These are phyloP conservation scores for Musa schizocarpa DNA, from an alignment of 176 grass and related monocot genomes.

Conservation along the genomic window DNA sequence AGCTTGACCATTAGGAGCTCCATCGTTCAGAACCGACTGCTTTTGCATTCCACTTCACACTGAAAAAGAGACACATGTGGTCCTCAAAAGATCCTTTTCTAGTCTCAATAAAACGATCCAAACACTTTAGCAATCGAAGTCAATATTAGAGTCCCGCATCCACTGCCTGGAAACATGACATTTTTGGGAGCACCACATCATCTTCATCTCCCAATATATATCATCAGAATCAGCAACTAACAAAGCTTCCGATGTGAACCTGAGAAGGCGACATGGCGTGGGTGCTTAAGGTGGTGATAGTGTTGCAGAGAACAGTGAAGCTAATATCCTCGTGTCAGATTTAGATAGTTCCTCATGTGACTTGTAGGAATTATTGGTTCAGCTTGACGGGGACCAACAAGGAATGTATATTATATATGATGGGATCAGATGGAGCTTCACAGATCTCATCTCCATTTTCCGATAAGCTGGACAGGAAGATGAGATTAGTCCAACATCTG, in stretches of 20 bases:
- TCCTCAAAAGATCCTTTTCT: background rate
- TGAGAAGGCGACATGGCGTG: too few species aligned
- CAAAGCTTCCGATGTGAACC: too few species aligned
- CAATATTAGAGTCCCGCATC: background rate
- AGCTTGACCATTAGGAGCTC: background rate
- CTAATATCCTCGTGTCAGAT: background rate
- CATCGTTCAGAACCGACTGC: background rate
- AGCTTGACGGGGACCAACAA: background rate
- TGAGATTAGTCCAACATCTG: background rate
- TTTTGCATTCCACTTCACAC: background rate
- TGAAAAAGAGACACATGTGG: background rate
- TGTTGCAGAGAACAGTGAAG: too few species aligned
- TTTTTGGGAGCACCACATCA: too few species aligned
- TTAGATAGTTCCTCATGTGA: background rate
- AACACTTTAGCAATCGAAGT: background rate
- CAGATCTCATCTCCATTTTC: background rate
- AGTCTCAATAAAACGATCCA: background rate
- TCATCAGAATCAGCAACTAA: too few species aligned
- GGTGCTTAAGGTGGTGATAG: too few species aligned
- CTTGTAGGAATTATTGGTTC: background rate
- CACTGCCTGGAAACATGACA: too few species aligned
- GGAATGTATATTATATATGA: background rate
- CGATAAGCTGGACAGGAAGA: background rate
- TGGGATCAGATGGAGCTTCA: background rate
- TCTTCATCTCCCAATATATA: too few species aligned